Conservation (phyloP, 441 rosid species). For the Adansonia grandidieri region DNA sequence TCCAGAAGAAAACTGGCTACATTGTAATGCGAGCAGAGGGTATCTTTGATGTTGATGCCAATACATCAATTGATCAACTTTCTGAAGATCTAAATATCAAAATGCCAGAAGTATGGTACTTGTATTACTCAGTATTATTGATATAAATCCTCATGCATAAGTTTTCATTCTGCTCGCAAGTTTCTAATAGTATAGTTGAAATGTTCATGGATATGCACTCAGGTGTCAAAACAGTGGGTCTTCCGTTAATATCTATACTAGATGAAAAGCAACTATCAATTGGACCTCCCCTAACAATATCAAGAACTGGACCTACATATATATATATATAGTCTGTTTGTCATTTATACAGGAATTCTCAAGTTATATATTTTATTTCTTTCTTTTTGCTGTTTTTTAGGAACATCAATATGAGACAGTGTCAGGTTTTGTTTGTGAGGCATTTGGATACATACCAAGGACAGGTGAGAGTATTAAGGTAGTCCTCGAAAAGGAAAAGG, state of each 20-base stretch:
- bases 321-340: neutral
- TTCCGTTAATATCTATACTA: neutral
- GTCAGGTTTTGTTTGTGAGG: conserved; percentile 94
- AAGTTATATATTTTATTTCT: neutral
- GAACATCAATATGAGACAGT: conserved; percentile 98
- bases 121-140: neutral
- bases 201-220: conserved; percentile 7
- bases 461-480: conserved; percentile 90
- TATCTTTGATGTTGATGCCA: conserved; percentile 93
- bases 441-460: conserved; percentile 97
- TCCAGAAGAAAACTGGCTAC: conserved; percentile 97
- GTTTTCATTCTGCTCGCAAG: conserved; percentile 9
- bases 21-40: conserved; percentile 98
- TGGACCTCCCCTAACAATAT: conserved; percentile 9
- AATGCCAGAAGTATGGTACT: conserved; percentile 86
- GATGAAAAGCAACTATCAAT: neutral
- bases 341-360: conserved; percentile 15
- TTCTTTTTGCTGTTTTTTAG: conserved; percentile 44
- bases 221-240: neutral
- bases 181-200: conserved; percentile 12
- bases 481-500: conserved; percentile 76
- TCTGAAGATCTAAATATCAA: conserved; percentile 90
- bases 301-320: neutral
- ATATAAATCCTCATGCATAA: conserved; percentile 6
- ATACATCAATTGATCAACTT: conserved; percentile 94